phyloP scores from a whole-genome alignment of 306 rosid genomes.

The Dryas drummondii region DNA sequence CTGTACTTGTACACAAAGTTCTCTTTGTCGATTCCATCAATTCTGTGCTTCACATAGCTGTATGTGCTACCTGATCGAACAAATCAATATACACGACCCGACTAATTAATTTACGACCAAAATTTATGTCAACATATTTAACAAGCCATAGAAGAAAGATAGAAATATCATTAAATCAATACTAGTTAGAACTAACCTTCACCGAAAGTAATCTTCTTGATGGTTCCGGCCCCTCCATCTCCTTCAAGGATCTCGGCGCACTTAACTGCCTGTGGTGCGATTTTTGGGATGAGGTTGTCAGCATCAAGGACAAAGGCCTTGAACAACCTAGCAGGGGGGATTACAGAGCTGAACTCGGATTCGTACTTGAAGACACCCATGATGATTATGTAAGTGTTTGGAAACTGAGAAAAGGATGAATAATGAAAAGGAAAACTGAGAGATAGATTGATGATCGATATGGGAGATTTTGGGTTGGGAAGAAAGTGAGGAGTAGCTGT shows the following conservation, averaged over 20 bases:
- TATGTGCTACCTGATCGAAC: conserved; percentile 17
- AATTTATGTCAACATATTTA: too few species aligned
- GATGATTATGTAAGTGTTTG: not conserved
- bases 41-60: conserved; percentile 42
- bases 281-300: conserved; percentile 45
- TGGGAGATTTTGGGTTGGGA: conserved; percentile 23
- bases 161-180: too few species aligned
- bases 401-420: not conserved
- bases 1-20: conserved; percentile 41
- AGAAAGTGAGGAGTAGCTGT: not conserved
- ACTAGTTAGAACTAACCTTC: conserved; percentile 32
- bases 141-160: too few species aligned
- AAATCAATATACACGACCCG: too few species aligned
- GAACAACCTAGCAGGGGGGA: conserved; percentile 50
- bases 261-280: conserved; percentile 26
- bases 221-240: conserved; percentile 48
- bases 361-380: conserved; percentile 27
- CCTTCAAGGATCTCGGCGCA: conserved; percentile 42
- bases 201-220: conserved; percentile 42
- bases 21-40: conserved; percentile 45
- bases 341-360: conserved; percentile 31
- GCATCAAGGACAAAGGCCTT: conserved; percentile 45
- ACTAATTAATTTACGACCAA: too few species aligned
- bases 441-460: not conserved
- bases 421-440: not conserved